These are phyloP conservation scores for Penicillium alfredii DNA, from an alignment of 495 filamentous ascomycete species.

Conservation along the genomic window DNA sequence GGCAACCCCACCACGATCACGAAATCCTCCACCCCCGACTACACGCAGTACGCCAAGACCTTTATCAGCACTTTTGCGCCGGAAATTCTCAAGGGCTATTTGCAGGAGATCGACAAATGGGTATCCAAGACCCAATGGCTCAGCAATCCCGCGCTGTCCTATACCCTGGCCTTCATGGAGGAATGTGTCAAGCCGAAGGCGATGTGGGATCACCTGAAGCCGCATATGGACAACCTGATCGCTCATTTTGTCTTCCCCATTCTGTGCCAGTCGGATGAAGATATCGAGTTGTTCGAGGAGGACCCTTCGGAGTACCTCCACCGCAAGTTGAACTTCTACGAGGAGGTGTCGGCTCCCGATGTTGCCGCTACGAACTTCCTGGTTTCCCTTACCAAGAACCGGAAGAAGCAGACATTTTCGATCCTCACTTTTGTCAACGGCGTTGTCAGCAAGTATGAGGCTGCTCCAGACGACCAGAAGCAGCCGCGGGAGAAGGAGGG, in stretches of 20 bases:
- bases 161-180: constrained; percentile 88
- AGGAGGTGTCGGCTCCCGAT: constrained; percentile 93
- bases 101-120: constrained; percentile 93
- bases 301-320: constrained; percentile 96
- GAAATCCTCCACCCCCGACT: constrained; percentile 63
- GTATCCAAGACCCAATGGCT: constrained; percentile 91
- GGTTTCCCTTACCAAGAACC: constrained; percentile 85
- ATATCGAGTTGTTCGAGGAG: constrained; percentile 86
- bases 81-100: constrained; percentile 88
- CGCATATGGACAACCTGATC: constrained; percentile 85
- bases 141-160: constrained; percentile 85
- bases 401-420: constrained; percentile 92
- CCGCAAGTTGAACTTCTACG: constrained; percentile 94
- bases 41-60: constrained; percentile 73
- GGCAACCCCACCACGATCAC: constrained; percentile 71
- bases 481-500: constrained; percentile 93
- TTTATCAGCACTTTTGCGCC: constrained; percentile 91
- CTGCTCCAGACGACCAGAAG: constrained; percentile 77
- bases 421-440: constrained; percentile 90
- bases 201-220: constrained; percentile 92
- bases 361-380: constrained; percentile 96
- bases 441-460: constrained; percentile 85
- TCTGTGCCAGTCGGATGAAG: constrained; percentile 85
- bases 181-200: constrained; percentile 96
- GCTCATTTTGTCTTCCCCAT: constrained; percentile 93